Conservation (phyloP, 768 basidiomycete species). For the Rhizopogon vinicolor region DNA sequence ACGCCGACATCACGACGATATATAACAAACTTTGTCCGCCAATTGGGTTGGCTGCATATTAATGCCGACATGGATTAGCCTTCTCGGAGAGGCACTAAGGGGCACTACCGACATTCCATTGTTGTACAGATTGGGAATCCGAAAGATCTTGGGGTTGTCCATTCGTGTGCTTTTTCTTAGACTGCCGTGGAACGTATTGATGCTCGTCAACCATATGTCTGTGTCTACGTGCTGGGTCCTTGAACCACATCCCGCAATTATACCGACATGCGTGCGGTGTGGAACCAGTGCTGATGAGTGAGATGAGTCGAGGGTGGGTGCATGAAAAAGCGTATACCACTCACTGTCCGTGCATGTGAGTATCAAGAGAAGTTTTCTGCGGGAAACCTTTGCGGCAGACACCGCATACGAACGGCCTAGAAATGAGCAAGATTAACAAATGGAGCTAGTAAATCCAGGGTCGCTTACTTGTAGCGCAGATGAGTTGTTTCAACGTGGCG, state of each 20-base stretch:
- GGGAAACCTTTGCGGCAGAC: slow-evolving; percentile 52
- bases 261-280: slow-evolving; percentile 51
- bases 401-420: slow-evolving; percentile 48
- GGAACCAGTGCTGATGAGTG: slow-evolving; percentile 45
- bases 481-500: slow-evolving; percentile 64
- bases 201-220: slow-evolving; percentile 53
- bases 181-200: slow-evolving; percentile 43
- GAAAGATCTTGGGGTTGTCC: slow-evolving; percentile 21
- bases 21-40: not conserved
- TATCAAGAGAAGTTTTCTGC: slow-evolving; percentile 55
- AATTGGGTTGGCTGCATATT: not conserved
- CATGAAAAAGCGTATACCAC: slow-evolving; percentile 13
- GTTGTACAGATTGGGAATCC: slow-evolving; percentile 24
- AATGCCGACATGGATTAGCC: not conserved
- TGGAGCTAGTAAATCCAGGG: not conserved
- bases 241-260: slow-evolving; percentile 49
- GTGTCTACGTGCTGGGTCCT: slow-evolving; percentile 61
- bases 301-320: not conserved
- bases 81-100: not conserved
- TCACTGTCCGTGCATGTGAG: slow-evolving; percentile 53
- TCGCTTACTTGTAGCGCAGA: slow-evolving; percentile 50
- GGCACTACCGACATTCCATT: slow-evolving; percentile 26
- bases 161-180: slow-evolving; percentile 40
- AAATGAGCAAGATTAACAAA: slow-evolving; percentile 8
- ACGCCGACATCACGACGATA: not conserved